Base-by-base conservation (phyloP, 202 grass and related monocot species). In the Eragrostis tef region DNA sequence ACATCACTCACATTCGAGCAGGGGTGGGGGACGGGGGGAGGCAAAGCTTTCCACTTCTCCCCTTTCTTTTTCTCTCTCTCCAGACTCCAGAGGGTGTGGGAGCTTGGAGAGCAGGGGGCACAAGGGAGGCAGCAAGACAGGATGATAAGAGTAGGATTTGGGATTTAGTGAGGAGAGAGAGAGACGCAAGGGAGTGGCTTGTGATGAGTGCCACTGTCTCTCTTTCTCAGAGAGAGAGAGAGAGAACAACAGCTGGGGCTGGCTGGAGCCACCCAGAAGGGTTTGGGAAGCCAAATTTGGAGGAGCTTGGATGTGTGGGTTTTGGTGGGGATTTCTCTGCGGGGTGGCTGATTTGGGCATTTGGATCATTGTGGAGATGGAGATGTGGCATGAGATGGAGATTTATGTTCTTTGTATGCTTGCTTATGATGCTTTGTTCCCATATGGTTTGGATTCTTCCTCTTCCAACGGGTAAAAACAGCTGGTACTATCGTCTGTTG, bases 1-100 rank as follows among this genome's bases (percentile, higher is more conserved):
- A 79, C 90, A 93, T 93, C 88, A 96, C 93, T 93, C 88, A 96
- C 93, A 96, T 93, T 96, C 86, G 81, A 79, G 68, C 17, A 56
- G 26, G 43, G 46, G 53, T 19, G 50, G 36, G 50, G 71, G 36
- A 11, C 19, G 25, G 60, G 36, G 47, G 70, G 52, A 83, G 75
- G 63, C 85, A 79, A 87, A 77, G 41, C 63, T 79, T 39, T 34
- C 67, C 66, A 49, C 62, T 65, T 64, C 47, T 75, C 57, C 57
- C 46, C 72, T 77, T 49, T 74, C 49, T 67, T 85, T 52, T 45
- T 45, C 29, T 78, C 74, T 73, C 83, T 62, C n/a, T 57, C 7
- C 53, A 39, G 34, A 39, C 6, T 57, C 53, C 19, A 21, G 49
- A 66, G 69, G 27, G 70, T 52, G 62, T 82, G 79, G 80, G 78